Evolutionary conservation across 495 filamentous ascomycete genomes (phyloP).

Genomic region (Corynascus novoguineensis): DNA sequence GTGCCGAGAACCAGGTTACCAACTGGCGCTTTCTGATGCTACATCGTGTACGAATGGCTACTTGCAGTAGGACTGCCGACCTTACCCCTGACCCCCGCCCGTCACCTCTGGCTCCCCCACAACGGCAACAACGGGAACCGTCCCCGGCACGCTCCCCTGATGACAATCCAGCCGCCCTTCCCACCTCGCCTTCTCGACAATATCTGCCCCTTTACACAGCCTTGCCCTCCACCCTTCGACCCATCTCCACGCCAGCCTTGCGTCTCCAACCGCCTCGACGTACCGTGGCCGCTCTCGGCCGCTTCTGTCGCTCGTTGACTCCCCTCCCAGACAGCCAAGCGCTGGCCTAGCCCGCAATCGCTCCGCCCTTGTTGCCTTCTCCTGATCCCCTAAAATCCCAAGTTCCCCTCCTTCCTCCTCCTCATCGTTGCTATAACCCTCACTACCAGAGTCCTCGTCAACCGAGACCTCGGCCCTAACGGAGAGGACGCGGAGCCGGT

Average conservation of each 20-base stretch:
- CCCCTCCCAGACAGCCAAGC: not conserved
- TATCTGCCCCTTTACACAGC: slow-evolving; percentile 14
- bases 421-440: not conserved
- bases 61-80: no score
- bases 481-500: slow-evolving; percentile 12
- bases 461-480: slow-evolving; percentile 10
- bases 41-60: no score
- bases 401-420: not conserved
- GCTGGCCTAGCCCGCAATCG: not conserved
- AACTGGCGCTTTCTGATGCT: no score
- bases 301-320: not conserved
- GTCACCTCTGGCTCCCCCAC: not conserved
- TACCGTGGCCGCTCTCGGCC: not conserved
- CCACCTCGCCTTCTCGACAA: slow-evolving; percentile 20
- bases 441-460: slow-evolving; percentile 1
- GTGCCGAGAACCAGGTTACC: no score
- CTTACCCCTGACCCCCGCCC: not conserved
- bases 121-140: slow-evolving; percentile 5
- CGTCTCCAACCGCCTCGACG: slow-evolving; percentile 6
- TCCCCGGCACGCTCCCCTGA: not conserved
- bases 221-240: slow-evolving; percentile 24
- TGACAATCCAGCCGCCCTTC: slow-evolving; percentile 17
- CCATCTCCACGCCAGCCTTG: slow-evolving; percentile 21
- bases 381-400: not conserved
- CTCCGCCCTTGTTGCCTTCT: not conserved